Evolutionary conservation across 169 alveolate genomes (phyloP).

Genomic region (Eimeria zaria): DNA sequence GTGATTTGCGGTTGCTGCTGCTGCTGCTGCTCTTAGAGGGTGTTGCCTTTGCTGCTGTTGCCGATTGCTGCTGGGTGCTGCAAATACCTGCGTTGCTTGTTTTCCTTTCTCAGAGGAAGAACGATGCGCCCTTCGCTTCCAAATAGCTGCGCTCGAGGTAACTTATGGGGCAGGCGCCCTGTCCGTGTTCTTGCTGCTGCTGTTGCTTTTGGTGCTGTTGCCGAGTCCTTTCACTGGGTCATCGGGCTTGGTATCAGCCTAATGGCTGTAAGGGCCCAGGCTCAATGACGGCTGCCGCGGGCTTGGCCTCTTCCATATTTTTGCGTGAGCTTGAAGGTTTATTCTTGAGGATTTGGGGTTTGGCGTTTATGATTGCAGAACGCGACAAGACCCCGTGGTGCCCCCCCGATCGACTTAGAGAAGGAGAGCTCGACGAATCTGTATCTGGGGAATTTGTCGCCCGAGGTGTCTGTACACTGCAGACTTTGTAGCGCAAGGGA

Average conservation of each 20-base stretch:
- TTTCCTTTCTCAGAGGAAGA: slow-evolving; percentile 56
- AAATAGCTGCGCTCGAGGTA: slow-evolving; percentile 76
- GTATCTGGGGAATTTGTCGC: slow-evolving; percentile 92
- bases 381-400: slow-evolving; percentile 87
- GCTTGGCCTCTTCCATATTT: neutral
- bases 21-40: neutral
- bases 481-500: neutral
- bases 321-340: neutral
- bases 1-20: slow-evolving; percentile 18
- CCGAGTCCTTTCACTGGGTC: neutral
- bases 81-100: neutral
- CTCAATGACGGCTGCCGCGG: neutral
- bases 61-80: neutral
- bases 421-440: slow-evolving; percentile 87
- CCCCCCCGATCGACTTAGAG: slow-evolving; percentile 84
- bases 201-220: neutral
- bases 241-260: neutral
- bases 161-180: neutral
- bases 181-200: neutral
- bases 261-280: neutral
- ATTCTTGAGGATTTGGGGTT: neutral
- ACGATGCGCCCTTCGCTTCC: slow-evolving; percentile 79
- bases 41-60: slow-evolving; percentile 31
- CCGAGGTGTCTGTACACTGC: slow-evolving; percentile 87
- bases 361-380: slow-evolving; percentile 78